Percentiles rank a stretch among this genome's conserved stretches.
phyloP scores from a whole-genome alignment of 2,329 filamentous ascomycete species.

The Ophiostoma pallidulum region DNA sequence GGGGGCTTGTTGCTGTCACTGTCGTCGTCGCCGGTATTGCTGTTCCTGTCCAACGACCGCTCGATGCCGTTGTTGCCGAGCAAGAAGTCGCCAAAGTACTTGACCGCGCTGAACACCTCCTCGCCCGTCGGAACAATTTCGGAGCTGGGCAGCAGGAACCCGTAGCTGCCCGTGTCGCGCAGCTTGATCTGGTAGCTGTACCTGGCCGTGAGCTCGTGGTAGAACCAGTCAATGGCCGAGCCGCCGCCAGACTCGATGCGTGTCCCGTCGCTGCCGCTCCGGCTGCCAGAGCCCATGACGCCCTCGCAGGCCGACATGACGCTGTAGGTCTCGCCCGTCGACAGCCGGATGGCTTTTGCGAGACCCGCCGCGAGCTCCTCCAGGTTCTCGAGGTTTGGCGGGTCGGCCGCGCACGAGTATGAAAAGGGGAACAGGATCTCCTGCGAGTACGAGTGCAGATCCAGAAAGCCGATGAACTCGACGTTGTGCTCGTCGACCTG shows the following conservation, averaged over 20 bases:
- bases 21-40: neutral
- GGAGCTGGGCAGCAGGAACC: conserved; percentile 78
- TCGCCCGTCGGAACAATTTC: conserved; percentile 84
- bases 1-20: neutral
- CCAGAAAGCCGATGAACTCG: conserved; percentile 74
- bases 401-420: conserved; percentile 67
- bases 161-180: conserved; percentile 86
- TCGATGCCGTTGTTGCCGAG: conserved; percentile 61
- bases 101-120: conserved; percentile 73
- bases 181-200: conserved; percentile 94
- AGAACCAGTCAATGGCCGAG: conserved; percentile 90
- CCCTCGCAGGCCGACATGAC: conserved; percentile 83
- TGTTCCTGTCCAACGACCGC: conserved; percentile 18
- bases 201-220: conserved; percentile 70
- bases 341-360: conserved; percentile 78
- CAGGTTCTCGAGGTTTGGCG: conserved; percentile 83
- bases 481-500: conserved; percentile 62
- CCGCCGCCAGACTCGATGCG: conserved; percentile 70
- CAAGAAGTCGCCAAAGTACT: conserved; percentile 76
- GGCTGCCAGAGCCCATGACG: conserved; percentile 56
- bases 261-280: conserved; percentile 62
- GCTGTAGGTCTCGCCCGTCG: conserved; percentile 64
- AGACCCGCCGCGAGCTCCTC: conserved; percentile 83
- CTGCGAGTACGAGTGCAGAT: conserved; percentile 92
- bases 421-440: conserved; percentile 89